Percentiles rank a stretch among this genome's conserved stretches.
These are phyloP conservation scores for Taphrina communis DNA, from an alignment of 1,139 yeast genomes.

Conservation along the genomic window DNA sequence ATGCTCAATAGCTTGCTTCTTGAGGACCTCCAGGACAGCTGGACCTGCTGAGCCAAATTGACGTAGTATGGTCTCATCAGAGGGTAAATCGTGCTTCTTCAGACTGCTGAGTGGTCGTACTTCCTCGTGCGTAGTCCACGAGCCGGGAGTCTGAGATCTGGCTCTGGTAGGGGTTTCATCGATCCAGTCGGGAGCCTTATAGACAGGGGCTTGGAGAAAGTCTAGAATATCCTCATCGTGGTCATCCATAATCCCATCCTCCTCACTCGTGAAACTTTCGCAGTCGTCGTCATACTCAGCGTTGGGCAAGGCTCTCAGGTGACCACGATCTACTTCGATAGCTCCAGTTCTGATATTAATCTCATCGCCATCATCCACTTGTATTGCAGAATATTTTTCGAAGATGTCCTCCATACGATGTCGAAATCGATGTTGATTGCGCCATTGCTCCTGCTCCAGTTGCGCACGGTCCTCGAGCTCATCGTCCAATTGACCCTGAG, in stretches of 20 bases:
- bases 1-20: constrained; percentile 11
- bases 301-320: constrained; percentile 40
- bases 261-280: constrained; percentile 30
- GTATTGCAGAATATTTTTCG: constrained; percentile 43
- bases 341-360: constrained; percentile 46
- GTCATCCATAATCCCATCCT: constrained; percentile 38
- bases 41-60: constrained; percentile 36
- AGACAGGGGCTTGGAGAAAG: constrained; percentile 11
- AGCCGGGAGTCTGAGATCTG: neutral
- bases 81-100: constrained; percentile 16
- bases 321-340: constrained; percentile 46
- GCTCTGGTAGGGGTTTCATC: constrained; percentile 5
- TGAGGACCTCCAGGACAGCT: constrained; percentile 28
- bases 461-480: constrained; percentile 14
- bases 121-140: constrained; percentile 2
- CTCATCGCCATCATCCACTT: constrained; percentile 45
- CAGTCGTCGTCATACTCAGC: constrained; percentile 31
- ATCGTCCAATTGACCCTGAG: neutral
- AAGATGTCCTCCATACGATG: constrained; percentile 45
- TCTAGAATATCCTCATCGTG: constrained; percentile 38
- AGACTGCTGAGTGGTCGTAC: constrained; percentile 16
- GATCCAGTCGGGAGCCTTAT: constrained; percentile 27
- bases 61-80: constrained; percentile 21
- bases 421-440: constrained; percentile 25
- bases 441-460: constrained; percentile 27